Evolutionary conservation across 768 basidiomycete genomes (phyloP), one percentile per base, ranked within the genome.

Genomic region (Mycena rosella): DNA sequence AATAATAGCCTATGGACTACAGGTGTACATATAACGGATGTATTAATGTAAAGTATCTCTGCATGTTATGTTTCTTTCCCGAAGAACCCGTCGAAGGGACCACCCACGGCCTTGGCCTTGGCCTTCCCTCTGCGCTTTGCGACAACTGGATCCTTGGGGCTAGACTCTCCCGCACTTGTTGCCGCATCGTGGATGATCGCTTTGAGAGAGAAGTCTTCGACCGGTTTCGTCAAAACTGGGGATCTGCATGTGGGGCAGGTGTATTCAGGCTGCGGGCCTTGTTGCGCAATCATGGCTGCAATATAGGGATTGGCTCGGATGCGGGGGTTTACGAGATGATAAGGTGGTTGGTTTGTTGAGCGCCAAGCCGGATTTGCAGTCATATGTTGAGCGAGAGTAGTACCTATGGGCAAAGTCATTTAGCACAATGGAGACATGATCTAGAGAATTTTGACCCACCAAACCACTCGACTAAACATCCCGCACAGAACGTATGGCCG

Each of bases 181-280:
- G 86, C 85, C n/a, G 90, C 77, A 5, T 81, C 80, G 34, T 83
- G 78, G 5, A 89, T 82, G 32, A 93, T 72, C 2, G 81, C 78
- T 75, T 92, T 93, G 54, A 93, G 75, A 8, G 83, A 81, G 74
- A 87, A 93, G 49, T 85, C 85, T 72, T 92, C 89, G 0, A 85
- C 81, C 0, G 92, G 92, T 24, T 81, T 83, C 15, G 73, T 80
- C 32, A 78, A 74, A 14, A 90, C 85, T 15, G 75, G 71, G 51
- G 83, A 79, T 57, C 92, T 83, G 71, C 92, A 94, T 6, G 86
- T 87, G 4, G 92, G 92, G 61, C 92, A 94, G 2, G 87, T 87
- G 70, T 90, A 92, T 32, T 83, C 74, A 0, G 89, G 90, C 38
- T 81, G 77, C 8, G 78, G 79, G 26, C 76, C 63, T 26, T 68